Evolutionary conservation across 1,284 basidiomycete genomes (phyloP).

Genomic region (Sphaerobolus stellatus): DNA sequence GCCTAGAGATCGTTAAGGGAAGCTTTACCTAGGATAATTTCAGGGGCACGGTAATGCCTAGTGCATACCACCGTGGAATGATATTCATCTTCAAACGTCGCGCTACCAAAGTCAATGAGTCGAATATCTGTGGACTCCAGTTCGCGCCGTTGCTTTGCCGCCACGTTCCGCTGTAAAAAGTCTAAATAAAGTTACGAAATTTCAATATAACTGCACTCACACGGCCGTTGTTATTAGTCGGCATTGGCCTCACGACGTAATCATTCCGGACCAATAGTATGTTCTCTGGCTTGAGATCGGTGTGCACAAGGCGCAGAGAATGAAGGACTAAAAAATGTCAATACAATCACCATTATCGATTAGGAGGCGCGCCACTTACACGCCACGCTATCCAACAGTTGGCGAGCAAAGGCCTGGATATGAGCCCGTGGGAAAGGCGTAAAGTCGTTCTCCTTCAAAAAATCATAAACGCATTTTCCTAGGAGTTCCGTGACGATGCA

Average conservation of each 20-base stretch:
- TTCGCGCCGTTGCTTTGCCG: constrained; percentile 67
- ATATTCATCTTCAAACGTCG: constrained; percentile 97
- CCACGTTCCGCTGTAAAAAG: constrained; percentile 54
- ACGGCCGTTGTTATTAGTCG: background rate
- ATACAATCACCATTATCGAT: background rate
- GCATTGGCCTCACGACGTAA: constrained; percentile 32
- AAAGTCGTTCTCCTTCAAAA: constrained; percentile 97
- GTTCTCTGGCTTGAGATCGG: constrained; percentile 98
- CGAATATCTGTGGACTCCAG: constrained; percentile 90
- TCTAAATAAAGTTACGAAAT: constrained; percentile 7
- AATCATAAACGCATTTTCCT: constrained; percentile 98
- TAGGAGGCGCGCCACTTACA: constrained; percentile 58
- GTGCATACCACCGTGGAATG: constrained; percentile 98
- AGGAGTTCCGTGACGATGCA: constrained; percentile 96
- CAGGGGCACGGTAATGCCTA: constrained; percentile 97
- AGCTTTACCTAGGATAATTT: constrained; percentile 91
- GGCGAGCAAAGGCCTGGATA: constrained; percentile 94
- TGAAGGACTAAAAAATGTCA: constrained; percentile 71
- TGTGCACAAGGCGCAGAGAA: constrained; percentile 89
- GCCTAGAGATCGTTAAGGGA: background rate
- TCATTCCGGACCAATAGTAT: constrained; percentile 92
- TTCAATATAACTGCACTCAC: constrained; percentile 8
- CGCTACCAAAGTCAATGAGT: constrained; percentile 98
- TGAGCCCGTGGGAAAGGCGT: constrained; percentile 94
- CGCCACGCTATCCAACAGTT: constrained; percentile 90